Evolutionary conservation across 2,329 filamentous ascomycete genomes (phyloP).

Genomic region (Fusarium sp.): DNA sequence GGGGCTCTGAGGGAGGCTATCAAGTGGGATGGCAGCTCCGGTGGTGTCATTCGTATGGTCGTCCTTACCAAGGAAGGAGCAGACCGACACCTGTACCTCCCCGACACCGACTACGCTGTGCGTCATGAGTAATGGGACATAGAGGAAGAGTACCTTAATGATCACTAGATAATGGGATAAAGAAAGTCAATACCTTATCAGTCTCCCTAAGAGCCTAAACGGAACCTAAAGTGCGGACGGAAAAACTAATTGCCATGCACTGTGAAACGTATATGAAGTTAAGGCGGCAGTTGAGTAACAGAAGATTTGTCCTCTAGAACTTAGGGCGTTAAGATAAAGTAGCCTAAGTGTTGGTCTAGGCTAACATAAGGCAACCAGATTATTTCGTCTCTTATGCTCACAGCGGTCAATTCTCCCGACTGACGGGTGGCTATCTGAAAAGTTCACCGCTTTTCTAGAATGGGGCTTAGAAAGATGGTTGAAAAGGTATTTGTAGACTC

Average conservation of each 20-base stretch:
- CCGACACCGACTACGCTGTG: slow-evolving; percentile 87
- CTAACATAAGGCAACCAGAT: not conserved
- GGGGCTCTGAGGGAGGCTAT: slow-evolving; percentile 91
- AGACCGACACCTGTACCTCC: slow-evolving; percentile 93
- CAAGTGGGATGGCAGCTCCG: slow-evolving; percentile 99
- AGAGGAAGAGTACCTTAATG: slow-evolving; percentile 18
- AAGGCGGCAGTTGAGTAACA: too few relatives aligned
- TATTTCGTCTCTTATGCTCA: not conserved
- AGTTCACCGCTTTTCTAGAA: slow-evolving; percentile 43
- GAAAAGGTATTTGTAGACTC: slow-evolving; percentile 21
- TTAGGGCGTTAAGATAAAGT: too few relatives aligned
- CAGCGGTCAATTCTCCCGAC: not conserved
- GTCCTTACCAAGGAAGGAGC: slow-evolving; percentile 92
- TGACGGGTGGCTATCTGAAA: slow-evolving; percentile 12
- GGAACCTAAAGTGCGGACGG: slow-evolving; percentile 18
- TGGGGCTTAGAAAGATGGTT: slow-evolving; percentile 14
- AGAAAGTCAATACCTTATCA: slow-evolving; percentile 39
- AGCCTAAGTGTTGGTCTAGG: not conserved
- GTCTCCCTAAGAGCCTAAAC: slow-evolving; percentile 20
- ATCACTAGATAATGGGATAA: slow-evolving; percentile 46
- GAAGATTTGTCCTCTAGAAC: too few relatives aligned
- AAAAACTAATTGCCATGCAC: not conserved
- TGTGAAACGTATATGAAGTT: too few relatives aligned
- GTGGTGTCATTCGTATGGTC: slow-evolving; percentile 97
- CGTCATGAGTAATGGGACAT: slow-evolving; percentile 66